These are phyloP conservation scores for Musa troglodytarum DNA, from an alignment of 176 grass and related monocot species.

Conservation along the genomic window DNA sequence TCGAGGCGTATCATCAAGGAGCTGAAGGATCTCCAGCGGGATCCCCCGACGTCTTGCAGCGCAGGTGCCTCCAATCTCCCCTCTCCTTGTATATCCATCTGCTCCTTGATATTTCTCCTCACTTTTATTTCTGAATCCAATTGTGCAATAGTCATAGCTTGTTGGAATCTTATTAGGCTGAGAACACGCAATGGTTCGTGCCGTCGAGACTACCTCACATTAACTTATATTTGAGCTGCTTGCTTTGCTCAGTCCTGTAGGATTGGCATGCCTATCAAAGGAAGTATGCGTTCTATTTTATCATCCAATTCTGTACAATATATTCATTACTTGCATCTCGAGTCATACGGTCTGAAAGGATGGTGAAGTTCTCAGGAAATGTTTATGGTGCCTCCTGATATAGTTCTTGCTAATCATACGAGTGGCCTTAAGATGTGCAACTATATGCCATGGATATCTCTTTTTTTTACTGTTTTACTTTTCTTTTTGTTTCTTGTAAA, in stretches of 20 bases:
- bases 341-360: not conserved
- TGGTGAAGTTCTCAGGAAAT: too few relatives aligned
- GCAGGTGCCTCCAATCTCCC: not conserved
- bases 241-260: not conserved
- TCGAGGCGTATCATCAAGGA: slow-evolving; percentile 13
- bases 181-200: not conserved
- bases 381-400: too few relatives aligned
- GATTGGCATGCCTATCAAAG: not conserved
- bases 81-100: not conserved
- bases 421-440: too few relatives aligned
- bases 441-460: too few relatives aligned
- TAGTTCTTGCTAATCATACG: too few relatives aligned
- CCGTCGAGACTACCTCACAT: not conserved
- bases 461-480: too few relatives aligned
- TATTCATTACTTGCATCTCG: not conserved
- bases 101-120: not conserved
- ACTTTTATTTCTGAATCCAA: not conserved
- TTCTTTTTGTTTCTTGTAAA: too few relatives aligned
- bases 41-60: slow-evolving; percentile 4
- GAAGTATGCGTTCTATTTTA: not conserved
- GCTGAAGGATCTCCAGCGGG: slow-evolving; percentile 5
- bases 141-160: not conserved
- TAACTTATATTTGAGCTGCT: not conserved
- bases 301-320: not conserved
- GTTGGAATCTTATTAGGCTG: not conserved